Evolutionary conservation across 2,329 filamentous ascomycete species (phyloP).

Genomic region (Cyclaneusma minus): DNA sequence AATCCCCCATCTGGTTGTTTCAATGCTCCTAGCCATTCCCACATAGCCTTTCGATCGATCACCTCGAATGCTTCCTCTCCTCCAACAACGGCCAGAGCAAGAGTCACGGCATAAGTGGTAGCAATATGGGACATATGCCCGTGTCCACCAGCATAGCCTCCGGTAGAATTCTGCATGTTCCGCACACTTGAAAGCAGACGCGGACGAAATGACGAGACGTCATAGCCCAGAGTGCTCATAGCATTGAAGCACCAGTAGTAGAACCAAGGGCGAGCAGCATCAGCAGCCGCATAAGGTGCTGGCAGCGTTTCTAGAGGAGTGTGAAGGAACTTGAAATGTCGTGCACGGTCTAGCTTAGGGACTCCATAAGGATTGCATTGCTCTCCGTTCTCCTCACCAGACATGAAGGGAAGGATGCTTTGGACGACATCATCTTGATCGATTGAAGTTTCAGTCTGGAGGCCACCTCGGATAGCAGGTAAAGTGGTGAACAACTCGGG

Average conservation of each 20-base stretch:
- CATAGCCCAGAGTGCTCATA: conserved; percentile 61
- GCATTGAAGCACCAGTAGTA: conserved; percentile 82
- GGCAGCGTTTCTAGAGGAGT: conserved; percentile 47
- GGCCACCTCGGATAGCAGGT: conserved; percentile 48
- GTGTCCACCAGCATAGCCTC: conserved; percentile 88
- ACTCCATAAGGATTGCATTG: conserved; percentile 57
- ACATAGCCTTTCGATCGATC: conserved; percentile 72
- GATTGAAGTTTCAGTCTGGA: conserved; percentile 52
- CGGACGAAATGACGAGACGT: conserved; percentile 48
- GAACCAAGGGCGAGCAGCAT: conserved; percentile 86
- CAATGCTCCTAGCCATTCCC: conserved; percentile 74
- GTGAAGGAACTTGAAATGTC: conserved; percentile 47
- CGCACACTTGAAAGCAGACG: conserved; percentile 59
- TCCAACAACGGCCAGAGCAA: conserved; percentile 66
- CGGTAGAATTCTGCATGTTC: conserved; percentile 66
- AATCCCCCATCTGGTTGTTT: conserved; percentile 89
- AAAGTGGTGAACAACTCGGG: conserved; percentile 40
- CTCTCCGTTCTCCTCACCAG: conserved; percentile 28
- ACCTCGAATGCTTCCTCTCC: conserved; percentile 57
- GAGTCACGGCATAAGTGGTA: conserved; percentile 69
- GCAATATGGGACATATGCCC: conserved; percentile 83
- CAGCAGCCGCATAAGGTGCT: conserved; percentile 52
- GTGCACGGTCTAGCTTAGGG: conserved; percentile 52
- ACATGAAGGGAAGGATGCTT: conserved; percentile 53
- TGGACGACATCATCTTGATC: conserved; percentile 54